phyloP scores from a whole-genome alignment of 768 basidiomycete genomes.

The Leucocoprinus leucothites region DNA sequence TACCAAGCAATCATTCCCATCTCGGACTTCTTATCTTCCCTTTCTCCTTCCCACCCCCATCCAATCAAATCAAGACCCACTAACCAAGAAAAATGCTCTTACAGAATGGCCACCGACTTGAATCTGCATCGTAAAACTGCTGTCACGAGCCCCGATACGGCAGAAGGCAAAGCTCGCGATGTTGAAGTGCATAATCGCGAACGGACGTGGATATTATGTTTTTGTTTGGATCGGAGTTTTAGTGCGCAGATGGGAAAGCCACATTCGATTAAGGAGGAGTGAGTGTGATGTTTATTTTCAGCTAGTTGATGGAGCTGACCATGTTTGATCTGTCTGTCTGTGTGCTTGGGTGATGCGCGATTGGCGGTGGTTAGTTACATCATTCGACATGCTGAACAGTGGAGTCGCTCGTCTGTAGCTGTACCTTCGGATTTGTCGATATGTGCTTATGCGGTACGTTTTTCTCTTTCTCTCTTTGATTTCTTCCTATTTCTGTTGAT shows the following conservation, averaged over 20 bases:
- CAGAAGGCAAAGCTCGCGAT: slow-evolving; percentile 79
- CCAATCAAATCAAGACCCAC: no score
- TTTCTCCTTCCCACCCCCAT: no score
- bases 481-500: not conserved
- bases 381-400: slow-evolving; percentile 76
- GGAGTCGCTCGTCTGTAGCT: slow-evolving; percentile 68
- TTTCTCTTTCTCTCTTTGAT: not conserved
- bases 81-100: no score
- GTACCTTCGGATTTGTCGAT: slow-evolving; percentile 64
- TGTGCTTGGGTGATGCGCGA: no score
- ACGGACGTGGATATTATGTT: slow-evolving; percentile 90
- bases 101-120: slow-evolving; percentile 92
- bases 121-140: slow-evolving; percentile 90
- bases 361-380: slow-evolving; percentile 56
- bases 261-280: slow-evolving; percentile 91
- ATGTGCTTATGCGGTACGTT: slow-evolving; percentile 73
- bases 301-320: not conserved
- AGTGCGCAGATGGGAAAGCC: slow-evolving; percentile 98
- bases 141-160: slow-evolving; percentile 55
- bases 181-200: slow-evolving; percentile 91
- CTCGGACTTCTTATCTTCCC: no score
- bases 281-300: slow-evolving; percentile 28
- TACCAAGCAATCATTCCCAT: no score
- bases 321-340: slow-evolving; percentile 6
- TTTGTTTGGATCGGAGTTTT: slow-evolving; percentile 81